These are phyloP conservation scores for Chlorokybus atmophyticus DNA, from an alignment of 139 green algal genomes.

Conservation along the genomic window DNA sequence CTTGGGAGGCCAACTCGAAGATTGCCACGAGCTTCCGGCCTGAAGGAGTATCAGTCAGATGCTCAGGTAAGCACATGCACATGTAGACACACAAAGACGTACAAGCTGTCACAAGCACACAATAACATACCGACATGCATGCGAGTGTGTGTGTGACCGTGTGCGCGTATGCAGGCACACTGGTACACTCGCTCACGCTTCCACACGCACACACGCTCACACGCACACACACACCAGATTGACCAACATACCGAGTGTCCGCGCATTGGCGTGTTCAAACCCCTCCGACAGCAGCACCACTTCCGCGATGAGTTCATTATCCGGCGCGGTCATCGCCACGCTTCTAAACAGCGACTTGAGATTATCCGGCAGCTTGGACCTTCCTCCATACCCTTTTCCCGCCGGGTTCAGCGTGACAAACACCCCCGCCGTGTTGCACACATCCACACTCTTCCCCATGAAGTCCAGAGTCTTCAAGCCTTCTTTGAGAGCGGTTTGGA, in stretches of 20 bases:
- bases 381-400: conserved; percentile 62
- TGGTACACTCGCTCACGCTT: too few species aligned
- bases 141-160: too few species aligned
- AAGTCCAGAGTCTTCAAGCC: conserved; percentile 38
- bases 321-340: conserved; percentile 59
- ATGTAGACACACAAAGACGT: too few species aligned
- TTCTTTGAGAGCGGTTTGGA: conserved; percentile 52
- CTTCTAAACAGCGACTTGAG: conserved; percentile 68
- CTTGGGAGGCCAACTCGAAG: conserved; percentile 48
- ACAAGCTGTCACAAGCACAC: too few species aligned
- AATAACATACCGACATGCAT: too few species aligned
- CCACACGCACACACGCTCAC: too few species aligned
- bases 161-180: too few species aligned
- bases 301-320: conserved; percentile 68
- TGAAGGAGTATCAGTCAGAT: too few species aligned
- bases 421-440: conserved; percentile 56
- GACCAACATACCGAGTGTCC: too few species aligned
- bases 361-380: conserved; percentile 73
- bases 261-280: conserved; percentile 43
- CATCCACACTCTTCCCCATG: conserved; percentile 43
- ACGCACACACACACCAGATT: too few species aligned
- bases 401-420: conserved; percentile 83
- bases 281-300: conserved; percentile 49
- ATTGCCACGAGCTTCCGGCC: conserved; percentile 48
- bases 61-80: too few species aligned